Percentiles rank a stretch among this genome's conserved stretches.
These are phyloP conservation scores for Blastobotrys parvus DNA, from an alignment of 805 yeast genomes.

Conservation along the genomic window DNA sequence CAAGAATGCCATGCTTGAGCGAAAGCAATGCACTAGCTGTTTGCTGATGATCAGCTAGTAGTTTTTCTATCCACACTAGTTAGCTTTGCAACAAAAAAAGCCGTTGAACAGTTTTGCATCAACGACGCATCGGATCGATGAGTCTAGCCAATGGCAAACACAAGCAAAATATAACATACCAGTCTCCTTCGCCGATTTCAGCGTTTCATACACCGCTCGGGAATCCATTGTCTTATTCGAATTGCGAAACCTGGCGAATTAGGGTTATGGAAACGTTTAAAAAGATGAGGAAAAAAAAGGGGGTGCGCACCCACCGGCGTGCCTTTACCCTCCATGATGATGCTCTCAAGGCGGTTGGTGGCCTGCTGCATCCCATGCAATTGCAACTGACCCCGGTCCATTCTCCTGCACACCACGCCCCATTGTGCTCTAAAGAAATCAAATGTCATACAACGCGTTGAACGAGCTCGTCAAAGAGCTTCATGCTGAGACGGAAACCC, in stretches of 20 bases:
- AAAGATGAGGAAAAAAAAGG: too few species aligned
- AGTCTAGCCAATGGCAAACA: too few species aligned
- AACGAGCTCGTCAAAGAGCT: conserved; percentile 2
- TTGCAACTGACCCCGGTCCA: too few species aligned
- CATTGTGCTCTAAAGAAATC: too few species aligned
- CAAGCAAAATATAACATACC: conserved; percentile 7
- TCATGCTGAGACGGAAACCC: background rate
- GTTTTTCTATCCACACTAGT: conserved; percentile 9
- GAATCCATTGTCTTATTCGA: conserved; percentile 9
- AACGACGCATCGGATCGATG: too few species aligned
- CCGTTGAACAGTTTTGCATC: background rate
- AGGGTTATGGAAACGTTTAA: too few species aligned
- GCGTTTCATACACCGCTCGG: conserved; percentile 9
- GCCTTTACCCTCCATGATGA: too few species aligned
- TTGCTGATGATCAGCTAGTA: conserved; percentile 15
- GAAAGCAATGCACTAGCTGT: conserved; percentile 18
- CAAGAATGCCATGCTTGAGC: conserved; percentile 19
- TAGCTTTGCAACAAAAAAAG: background rate
- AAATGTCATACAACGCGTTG: too few species aligned
- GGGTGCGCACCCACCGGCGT: too few species aligned
- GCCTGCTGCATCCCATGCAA: too few species aligned
- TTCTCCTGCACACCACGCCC: too few species aligned
- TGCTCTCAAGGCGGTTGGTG: too few species aligned
- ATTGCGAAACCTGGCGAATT: background rate
- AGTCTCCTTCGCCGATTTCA: conserved; percentile 13